Evolutionary conservation across 129 eudicot species (phyloP).

Genomic region (Cynara cardunculus): DNA sequence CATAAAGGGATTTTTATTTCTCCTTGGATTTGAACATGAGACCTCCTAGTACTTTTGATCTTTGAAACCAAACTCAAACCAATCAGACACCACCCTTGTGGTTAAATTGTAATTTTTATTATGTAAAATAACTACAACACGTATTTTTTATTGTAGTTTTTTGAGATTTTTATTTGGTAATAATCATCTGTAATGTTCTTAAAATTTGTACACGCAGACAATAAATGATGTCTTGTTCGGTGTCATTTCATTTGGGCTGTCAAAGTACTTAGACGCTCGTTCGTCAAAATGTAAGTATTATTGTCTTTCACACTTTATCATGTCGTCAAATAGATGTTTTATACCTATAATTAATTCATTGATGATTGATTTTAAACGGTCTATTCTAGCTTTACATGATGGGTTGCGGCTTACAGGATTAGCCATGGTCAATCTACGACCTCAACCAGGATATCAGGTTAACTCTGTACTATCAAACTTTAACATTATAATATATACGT

Average conservation of each 20-base stretch:
- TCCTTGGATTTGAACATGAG: too few relatives aligned
- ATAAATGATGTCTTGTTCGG: slow-evolving; percentile 78
- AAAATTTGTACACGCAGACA: slow-evolving; percentile 45
- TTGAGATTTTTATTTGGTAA: too few relatives aligned
- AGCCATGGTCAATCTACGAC: slow-evolving; percentile 77
- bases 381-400: slow-evolving; percentile 33
- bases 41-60: too few relatives aligned
- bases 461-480: neutral
- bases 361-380: neutral
- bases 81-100: too few relatives aligned
- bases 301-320: neutral
- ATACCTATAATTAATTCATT: neutral
- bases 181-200: too few relatives aligned
- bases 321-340: neutral
- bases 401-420: slow-evolving; percentile 63
- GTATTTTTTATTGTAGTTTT: too few relatives aligned
- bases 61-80: too few relatives aligned
- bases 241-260: slow-evolving; percentile 63
- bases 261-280: slow-evolving; percentile 51
- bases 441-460: slow-evolving; percentile 62
- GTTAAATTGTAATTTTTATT: too few relatives aligned
- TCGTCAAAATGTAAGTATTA: slow-evolving; percentile 52
- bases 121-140: neutral
- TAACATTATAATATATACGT: neutral
- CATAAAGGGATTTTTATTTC: too few relatives aligned